Conservation (phyloP, 345 rosid species). For the Eucalyptus tenuipes region DNA sequence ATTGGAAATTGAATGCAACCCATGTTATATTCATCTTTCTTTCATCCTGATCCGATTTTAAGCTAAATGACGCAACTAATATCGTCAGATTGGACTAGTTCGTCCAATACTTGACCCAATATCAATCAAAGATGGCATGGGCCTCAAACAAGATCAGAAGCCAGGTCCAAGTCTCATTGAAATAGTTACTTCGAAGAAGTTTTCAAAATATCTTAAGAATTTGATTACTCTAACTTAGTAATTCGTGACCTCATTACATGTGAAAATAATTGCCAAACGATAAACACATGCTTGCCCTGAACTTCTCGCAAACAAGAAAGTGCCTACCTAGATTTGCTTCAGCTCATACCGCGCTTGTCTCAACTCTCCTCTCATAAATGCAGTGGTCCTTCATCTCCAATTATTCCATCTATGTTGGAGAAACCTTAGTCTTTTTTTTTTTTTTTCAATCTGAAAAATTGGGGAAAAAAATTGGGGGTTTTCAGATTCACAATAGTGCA, state of each 20-base stretch:
- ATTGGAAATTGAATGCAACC: not conserved
- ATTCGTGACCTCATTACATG: not conserved
- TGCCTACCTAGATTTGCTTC: not conserved
- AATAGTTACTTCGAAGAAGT: accelerated
- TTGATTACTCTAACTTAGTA: not conserved
- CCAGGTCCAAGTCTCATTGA: not conserved
- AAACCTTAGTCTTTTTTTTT: not conserved
- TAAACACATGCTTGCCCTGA: not conserved
- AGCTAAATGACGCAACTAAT: accelerated
- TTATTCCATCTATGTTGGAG: not conserved
- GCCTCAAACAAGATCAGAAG: not conserved
- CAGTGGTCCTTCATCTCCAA: not conserved
- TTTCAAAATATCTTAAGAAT: not conserved
- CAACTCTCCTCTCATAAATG: not conserved
- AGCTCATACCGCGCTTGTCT: accelerated
- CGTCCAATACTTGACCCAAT: not conserved
- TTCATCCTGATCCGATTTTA: no score
- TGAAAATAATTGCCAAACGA: not conserved
- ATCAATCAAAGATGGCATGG: not conserved
- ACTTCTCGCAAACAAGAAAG: not conserved
- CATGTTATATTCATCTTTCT: not conserved
- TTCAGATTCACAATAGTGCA: not conserved
- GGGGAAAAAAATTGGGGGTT: not conserved
- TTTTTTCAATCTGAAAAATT: not conserved
- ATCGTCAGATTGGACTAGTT: accelerated